Evolutionary conservation across 305 asterid genomes (phyloP).

Genomic region (Rubia balearica): DNA sequence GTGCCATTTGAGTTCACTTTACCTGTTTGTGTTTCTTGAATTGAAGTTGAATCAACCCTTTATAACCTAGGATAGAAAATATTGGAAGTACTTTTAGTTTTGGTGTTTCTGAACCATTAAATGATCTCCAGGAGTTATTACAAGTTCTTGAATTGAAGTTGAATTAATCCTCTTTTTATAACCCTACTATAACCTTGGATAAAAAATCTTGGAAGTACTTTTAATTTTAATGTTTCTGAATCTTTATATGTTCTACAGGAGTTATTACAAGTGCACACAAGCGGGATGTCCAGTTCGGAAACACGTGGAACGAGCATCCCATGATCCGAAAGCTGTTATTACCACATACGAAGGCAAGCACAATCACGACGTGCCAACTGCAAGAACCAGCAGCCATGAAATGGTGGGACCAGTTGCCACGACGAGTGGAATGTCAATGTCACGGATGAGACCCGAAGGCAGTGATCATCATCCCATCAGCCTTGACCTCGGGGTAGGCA

Average conservation of each 20-base stretch:
- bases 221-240: not conserved
- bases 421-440: constrained; percentile 23
- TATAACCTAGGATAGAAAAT: not conserved
- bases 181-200: not conserved
- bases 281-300: constrained; percentile 89
- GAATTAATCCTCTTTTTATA: too few relatives aligned
- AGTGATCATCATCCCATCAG: constrained; percentile 34
- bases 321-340: constrained; percentile 91
- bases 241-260: constrained; percentile 44
- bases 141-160: constrained; percentile 28
- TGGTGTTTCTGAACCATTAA: not conserved
- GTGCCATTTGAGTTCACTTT: constrained; percentile 7
- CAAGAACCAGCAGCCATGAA: constrained; percentile 63
- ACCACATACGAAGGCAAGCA: constrained; percentile 97
- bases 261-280: constrained; percentile 86
- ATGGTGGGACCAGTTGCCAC: constrained; percentile 30
- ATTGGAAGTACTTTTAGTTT: not conserved
- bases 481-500: constrained; percentile 88
- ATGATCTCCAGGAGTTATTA: constrained; percentile 74
- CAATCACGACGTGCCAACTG: constrained; percentile 81
- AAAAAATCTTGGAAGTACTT: not conserved
- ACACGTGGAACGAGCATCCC: constrained; percentile 95
- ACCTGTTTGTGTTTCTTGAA: not conserved
- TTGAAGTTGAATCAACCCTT: not conserved
- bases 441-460: constrained; percentile 42